phyloP scores from a whole-genome alignment of 2,329 filamentous ascomycete genomes.

The Diplodia corticola region DNA sequence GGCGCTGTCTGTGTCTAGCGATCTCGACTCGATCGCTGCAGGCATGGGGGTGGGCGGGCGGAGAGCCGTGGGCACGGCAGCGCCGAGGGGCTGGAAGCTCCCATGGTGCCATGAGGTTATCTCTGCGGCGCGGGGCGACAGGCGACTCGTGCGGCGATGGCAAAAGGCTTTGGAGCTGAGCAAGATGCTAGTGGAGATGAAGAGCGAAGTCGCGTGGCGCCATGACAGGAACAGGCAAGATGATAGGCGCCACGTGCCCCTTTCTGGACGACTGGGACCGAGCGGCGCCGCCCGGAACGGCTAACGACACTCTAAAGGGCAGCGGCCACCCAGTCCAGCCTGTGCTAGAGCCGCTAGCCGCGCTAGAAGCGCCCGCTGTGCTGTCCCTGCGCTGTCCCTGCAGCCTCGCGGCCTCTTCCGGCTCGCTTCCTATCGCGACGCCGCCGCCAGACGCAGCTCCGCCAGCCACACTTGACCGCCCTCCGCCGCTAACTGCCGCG shows the following conservation, averaged over 20 bases:
- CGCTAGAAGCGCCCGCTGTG: too few species aligned
- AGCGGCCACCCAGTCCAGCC: not conserved
- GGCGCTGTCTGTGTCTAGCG: not conserved
- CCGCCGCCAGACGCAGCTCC: too few species aligned
- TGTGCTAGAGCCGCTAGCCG: not conserved
- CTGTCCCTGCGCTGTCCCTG: not conserved
- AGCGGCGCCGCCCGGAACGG: conserved; percentile 2
- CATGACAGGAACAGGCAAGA: conserved; percentile 16
- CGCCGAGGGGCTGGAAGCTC: conserved; percentile 6
- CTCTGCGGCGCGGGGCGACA: not conserved
- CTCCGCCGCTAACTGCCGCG: conserved; percentile 21
- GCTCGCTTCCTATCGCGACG: not conserved
- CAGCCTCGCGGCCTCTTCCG: not conserved
- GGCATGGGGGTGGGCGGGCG: not conserved
- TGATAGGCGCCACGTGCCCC: not conserved
- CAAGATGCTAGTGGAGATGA: conserved; percentile 11
- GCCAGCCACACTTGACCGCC: conserved; percentile 36
- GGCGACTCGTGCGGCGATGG: not conserved
- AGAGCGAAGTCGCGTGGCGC: not conserved
- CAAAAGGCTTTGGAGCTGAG: not conserved
- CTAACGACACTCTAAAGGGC: not conserved
- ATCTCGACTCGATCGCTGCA: not conserved
- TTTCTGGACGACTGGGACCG: not conserved
- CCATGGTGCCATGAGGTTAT: conserved; percentile 11
- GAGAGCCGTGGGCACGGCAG: not conserved